phyloP scores from a whole-genome alignment of 2,329 filamentous ascomycete species.

The Colletotrichum sp. region DNA sequence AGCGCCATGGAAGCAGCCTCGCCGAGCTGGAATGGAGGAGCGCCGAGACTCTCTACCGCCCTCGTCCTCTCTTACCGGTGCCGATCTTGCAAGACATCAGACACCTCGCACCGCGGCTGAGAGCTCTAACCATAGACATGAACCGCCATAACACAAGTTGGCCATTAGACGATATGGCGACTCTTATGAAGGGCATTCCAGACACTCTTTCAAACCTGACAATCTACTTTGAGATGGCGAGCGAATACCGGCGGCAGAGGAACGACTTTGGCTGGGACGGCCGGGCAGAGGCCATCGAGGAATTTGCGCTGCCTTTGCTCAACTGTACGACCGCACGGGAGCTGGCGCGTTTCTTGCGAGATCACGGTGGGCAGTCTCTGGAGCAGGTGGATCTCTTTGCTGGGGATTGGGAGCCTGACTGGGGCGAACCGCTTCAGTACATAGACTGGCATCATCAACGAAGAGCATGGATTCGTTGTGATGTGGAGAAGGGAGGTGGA shows the following conservation, averaged over 20 bases:
- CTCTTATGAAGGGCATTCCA: neutral
- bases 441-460: neutral
- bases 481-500: rapidly evolving
- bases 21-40: neutral
- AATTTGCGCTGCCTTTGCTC: neutral
- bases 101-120: neutral
- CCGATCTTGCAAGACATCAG: neutral
- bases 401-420: neutral
- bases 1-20: neutral
- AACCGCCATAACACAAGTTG: neutral
- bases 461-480: neutral
- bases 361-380: neutral
- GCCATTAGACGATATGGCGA: neutral
- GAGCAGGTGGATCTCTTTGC: neutral
- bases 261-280: neutral
- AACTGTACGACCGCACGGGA: neutral
- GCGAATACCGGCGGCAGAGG: neutral
- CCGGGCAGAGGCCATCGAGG: neutral
- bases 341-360: neutral
- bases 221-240: neutral
- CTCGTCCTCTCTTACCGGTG: neutral
- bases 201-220: neutral
- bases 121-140: neutral
- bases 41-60: neutral
- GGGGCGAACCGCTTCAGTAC: neutral